phyloP scores from a whole-genome alignment of 139 green algal species.

The Gonium pectorale region DNA sequence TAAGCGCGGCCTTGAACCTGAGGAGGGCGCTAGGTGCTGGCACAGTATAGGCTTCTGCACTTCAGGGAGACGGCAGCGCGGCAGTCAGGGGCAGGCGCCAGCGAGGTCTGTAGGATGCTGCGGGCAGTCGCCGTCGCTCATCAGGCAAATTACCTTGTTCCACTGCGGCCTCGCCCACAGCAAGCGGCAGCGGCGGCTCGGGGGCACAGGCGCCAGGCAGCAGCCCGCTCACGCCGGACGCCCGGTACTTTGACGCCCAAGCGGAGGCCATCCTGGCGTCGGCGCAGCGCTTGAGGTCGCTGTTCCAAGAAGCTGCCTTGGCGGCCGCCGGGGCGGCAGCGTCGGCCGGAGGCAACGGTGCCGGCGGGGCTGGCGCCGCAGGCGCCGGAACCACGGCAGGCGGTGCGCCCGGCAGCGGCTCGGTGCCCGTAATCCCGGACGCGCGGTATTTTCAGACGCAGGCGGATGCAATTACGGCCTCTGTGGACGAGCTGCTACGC shows the following conservation, averaged over 20 bases:
- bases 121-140: too few species aligned
- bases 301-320: constrained; percentile 20
- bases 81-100: too few species aligned
- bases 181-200: too few species aligned
- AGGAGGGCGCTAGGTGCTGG: too few species aligned
- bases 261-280: constrained; percentile 27
- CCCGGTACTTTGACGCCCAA: constrained; percentile 27
- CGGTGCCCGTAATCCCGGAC: constrained; percentile 28
- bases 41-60: too few species aligned
- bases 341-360: not conserved
- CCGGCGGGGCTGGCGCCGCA: not conserved
- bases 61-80: too few species aligned
- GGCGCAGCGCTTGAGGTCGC: not conserved
- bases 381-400: not conserved
- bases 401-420: not conserved
- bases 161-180: too few species aligned
- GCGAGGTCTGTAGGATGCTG: too few species aligned
- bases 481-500: constrained; percentile 31
- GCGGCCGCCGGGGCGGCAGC: not conserved
- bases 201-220: too few species aligned
- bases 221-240: not conserved
- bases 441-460: constrained; percentile 41
- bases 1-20: too few species aligned
- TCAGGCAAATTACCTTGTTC: too few species aligned
- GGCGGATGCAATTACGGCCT: not conserved